Percentiles rank a stretch among this genome's conserved stretches.
Conservation (phyloP, 805 yeast genomes). For the Candida hungchunana region DNA sequence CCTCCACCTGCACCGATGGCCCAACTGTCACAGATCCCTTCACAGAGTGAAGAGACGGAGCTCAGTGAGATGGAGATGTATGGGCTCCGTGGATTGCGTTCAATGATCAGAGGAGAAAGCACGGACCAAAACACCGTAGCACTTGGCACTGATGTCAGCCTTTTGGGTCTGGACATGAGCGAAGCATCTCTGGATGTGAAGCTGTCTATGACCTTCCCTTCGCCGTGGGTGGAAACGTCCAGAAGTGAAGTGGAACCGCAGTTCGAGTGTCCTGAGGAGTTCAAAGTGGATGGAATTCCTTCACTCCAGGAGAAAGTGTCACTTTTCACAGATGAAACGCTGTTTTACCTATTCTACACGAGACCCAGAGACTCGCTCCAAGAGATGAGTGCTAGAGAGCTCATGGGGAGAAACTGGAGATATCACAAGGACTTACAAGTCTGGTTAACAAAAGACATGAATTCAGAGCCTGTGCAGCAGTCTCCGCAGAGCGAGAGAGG, state of each 20-base stretch:
- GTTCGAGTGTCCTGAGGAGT: slow-evolving; percentile 54
- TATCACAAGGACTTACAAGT: slow-evolving; percentile 93
- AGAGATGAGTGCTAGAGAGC: slow-evolving; percentile 88
- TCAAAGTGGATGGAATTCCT: slow-evolving; percentile 17
- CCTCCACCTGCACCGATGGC: slow-evolving; percentile 7
- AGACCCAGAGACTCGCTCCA: slow-evolving; percentile 91
- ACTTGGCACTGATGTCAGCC: slow-evolving; percentile 68
- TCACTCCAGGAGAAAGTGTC: slow-evolving; percentile 42
- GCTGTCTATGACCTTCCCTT: slow-evolving; percentile 64
- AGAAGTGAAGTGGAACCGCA: slow-evolving; percentile 87
- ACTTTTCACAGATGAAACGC: slow-evolving; percentile 81
- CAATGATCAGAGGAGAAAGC: slow-evolving; percentile 58
- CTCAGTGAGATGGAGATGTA: slow-evolving; percentile 50
- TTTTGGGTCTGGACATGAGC: slow-evolving; percentile 59
- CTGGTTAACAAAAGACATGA: slow-evolving; percentile 94
- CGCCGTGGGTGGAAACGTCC: slow-evolving; percentile 95
- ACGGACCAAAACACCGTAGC: slow-evolving; percentile 62
- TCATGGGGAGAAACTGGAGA: slow-evolving; percentile 92
- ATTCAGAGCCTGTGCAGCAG: slow-evolving; percentile 79
- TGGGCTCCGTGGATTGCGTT: slow-evolving; percentile 62
- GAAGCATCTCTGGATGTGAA: slow-evolving; percentile 31
- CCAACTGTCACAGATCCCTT: not conserved
- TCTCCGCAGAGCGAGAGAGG: slow-evolving; percentile 89
- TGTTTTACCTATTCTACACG: slow-evolving; percentile 89
- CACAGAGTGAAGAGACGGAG: slow-evolving; percentile 7